Evolutionary conservation across 2,329 filamentous ascomycete species (phyloP).

Genomic region (Chrysoporthe austroafricana): DNA sequence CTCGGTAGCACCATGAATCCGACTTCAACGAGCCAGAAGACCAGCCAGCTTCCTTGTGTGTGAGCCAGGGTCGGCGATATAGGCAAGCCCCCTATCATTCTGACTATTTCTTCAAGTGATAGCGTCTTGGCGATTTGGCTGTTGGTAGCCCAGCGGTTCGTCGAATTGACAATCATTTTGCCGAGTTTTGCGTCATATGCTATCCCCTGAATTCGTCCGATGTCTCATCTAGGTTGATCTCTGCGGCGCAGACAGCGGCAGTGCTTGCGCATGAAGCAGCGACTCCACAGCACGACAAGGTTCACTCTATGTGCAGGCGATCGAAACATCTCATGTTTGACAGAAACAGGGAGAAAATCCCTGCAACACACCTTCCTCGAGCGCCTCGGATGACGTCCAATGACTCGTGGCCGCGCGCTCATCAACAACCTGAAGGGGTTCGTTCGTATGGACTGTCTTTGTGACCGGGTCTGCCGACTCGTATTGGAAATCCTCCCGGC

Average conservation of each 20-base stretch:
- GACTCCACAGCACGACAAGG: neutral
- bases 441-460: neutral
- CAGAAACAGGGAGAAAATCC: neutral
- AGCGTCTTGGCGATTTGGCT: no score
- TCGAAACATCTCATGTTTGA: constrained; percentile 7
- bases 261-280: constrained; percentile 8
- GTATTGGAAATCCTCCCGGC: constrained; percentile 10
- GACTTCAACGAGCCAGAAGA: no score
- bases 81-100: no score
- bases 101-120: no score
- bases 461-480: constrained; percentile 1
- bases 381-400: neutral
- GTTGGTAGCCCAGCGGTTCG: neutral
- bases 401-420: constrained; percentile 22
- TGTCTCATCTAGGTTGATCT: neutral
- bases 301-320: neutral
- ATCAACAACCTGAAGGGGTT: constrained; percentile 3
- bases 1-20: no score
- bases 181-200: neutral
- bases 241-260: constrained; percentile 11
- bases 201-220: neutral
- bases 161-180: neutral
- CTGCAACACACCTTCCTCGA: neutral
- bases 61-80: no score
- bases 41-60: no score